Percentiles rank a stretch among this genome's conserved stretches.
Evolutionary conservation across 495 filamentous ascomycete genomes (phyloP).

Genomic region (Aspergillus cavernicola): DNA sequence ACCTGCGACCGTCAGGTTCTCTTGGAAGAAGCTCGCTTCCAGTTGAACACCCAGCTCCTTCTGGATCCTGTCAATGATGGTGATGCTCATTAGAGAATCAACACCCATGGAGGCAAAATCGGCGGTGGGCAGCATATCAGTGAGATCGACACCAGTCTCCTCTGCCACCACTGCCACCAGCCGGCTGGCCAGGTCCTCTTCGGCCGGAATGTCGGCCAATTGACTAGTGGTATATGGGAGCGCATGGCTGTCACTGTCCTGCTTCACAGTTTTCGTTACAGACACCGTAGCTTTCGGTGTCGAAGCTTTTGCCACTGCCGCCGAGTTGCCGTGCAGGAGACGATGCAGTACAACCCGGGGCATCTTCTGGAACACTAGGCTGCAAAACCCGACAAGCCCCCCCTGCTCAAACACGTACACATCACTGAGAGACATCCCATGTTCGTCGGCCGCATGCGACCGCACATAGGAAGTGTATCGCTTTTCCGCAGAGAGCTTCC

Average conservation of each 20-base stretch:
- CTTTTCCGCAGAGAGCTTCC: neutral
- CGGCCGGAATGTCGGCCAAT: neutral
- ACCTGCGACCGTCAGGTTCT: neutral
- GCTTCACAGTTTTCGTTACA: no score
- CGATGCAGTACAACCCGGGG: no score
- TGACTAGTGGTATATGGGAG: neutral
- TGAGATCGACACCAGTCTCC: neutral
- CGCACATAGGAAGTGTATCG: no score
- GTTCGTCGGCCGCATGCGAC: no score
- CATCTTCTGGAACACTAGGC: no score
- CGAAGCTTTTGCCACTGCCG: no score
- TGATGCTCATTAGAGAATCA: slow-evolving; percentile 5
- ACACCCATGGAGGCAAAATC: slow-evolving; percentile 2
- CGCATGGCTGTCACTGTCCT: no score
- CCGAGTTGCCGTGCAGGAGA: no score
- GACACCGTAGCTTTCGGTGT: no score
- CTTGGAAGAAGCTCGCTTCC: neutral
- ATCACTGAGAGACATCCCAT: no score
- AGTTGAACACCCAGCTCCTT: neutral
- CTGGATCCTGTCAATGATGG: slow-evolving; percentile 1
- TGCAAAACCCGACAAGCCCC: no score
- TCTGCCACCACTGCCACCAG: neutral
- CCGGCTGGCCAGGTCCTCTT: neutral
- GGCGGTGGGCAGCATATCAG: neutral
- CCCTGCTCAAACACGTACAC: no score